Evolutionary conservation across 2,329 filamentous ascomycete species (phyloP), one percentile per base, ranked within the genome.

Genomic region (Scytalidium lignicola): DNA sequence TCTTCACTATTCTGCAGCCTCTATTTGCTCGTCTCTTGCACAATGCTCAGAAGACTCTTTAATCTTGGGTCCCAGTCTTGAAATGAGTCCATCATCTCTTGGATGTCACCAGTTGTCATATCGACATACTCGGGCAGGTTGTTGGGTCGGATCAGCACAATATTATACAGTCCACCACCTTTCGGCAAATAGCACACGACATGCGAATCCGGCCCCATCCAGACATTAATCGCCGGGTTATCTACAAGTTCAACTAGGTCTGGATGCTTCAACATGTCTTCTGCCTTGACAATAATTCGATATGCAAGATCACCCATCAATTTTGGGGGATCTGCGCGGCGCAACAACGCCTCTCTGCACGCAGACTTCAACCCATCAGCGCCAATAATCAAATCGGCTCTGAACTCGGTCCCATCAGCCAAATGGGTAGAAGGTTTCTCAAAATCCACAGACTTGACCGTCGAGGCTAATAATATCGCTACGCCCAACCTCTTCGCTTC

Each of bases 161-260:
- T 61, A 53, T 71, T 72, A 60, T 70, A 70, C 47, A 65, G 59
- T 37, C 60, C 67, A 17, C 66, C 67, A 4, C 60, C 64, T 13
- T 61, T 67, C 44, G 73, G 70, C 1, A 67, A 68, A 51, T 72
- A 72, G 1, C 65, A 65, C 47, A 74, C 65, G 10, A 70, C 71
- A 47, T 76, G 74, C 1, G 70, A 70, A 50, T 69, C 70, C 1
- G 74, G 74, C 0, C 63, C 53, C 65, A 71, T 65, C 70, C 70
- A 73, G 2, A 70, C 65, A 42, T 72, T 68, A 63, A 72, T 70
- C 3, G 65, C 69, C 4, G 58, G 54, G 42, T 65, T 66, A 39
- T 65, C 56, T 5, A 65, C 56, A 8, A 70, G 54, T 32, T 65
- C 62, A 21, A 61, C 64, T 3, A 69, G 62, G 17, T 70, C 28